These are phyloP conservation scores for Yueomyces sp. DNA, from an alignment of 805 yeast genomes.

Conservation along the genomic window DNA sequence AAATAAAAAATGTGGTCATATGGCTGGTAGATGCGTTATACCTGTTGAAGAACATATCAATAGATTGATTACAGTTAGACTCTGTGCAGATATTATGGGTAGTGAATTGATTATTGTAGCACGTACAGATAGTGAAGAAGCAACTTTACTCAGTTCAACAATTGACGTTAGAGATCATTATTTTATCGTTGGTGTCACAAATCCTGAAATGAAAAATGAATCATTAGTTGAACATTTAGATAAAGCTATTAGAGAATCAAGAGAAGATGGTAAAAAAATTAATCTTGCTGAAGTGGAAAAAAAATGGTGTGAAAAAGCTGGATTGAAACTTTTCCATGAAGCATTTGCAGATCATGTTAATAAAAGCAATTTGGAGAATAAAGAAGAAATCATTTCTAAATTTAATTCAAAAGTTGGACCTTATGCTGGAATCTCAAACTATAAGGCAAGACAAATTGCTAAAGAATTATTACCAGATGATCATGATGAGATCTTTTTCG, in stretches of 20 bases:
- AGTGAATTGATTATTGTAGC: constrained; percentile 80
- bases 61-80: constrained; percentile 85
- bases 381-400: constrained; percentile 47
- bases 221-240: constrained; percentile 60
- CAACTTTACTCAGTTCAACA: constrained; percentile 85
- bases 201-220: constrained; percentile 40
- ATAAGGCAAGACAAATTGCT: constrained; percentile 70
- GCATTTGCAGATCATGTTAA: constrained; percentile 79
- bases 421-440: constrained; percentile 57
- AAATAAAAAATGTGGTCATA: constrained; percentile 96
- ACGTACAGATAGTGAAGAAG: constrained; percentile 96
- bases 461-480: constrained; percentile 55
- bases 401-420: constrained; percentile 65
- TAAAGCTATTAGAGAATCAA: constrained; percentile 45
- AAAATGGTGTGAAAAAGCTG: constrained; percentile 74
- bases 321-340: constrained; percentile 77
- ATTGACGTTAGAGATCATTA: constrained; percentile 92
- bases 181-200: constrained; percentile 82
- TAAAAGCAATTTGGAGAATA: constrained; percentile 35
- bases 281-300: constrained; percentile 61
- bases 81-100: constrained; percentile 88
- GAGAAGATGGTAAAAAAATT: constrained; percentile 54
- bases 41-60: constrained; percentile 97
- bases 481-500: constrained; percentile 52
- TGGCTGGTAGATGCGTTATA: constrained; percentile 96